These are phyloP conservation scores for Colletotrichum sp. DNA, from an alignment of 2,329 filamentous ascomycete species.

Conservation along the genomic window DNA sequence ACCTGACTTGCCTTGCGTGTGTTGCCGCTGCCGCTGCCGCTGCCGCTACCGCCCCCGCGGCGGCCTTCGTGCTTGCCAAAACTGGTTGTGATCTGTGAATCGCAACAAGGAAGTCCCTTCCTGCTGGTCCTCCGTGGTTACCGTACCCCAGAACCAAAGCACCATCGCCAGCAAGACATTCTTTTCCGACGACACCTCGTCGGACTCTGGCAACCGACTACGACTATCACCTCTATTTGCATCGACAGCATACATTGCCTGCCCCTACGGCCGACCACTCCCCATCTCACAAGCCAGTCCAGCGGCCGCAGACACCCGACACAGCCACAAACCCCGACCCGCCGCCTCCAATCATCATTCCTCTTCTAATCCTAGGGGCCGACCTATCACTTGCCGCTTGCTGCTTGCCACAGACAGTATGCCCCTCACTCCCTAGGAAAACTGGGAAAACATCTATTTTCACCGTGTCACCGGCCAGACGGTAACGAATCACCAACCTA, in stretches of 20 bases:
- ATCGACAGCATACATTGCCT: background rate
- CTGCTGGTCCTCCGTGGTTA: background rate
- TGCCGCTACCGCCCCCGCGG: background rate
- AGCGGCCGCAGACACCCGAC: background rate
- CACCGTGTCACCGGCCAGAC: constrained; percentile 26
- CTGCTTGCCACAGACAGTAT: background rate
- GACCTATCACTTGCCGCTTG: background rate
- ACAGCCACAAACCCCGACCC: background rate
- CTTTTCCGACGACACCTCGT: background rate
- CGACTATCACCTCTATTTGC: background rate
- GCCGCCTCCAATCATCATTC: background rate
- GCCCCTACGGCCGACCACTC: background rate
- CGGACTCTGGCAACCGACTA: background rate
- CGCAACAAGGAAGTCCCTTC: background rate
- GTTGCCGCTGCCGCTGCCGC: background rate
- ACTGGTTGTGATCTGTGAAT: background rate
- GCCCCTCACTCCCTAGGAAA: background rate
- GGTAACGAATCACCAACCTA: constrained; percentile 37
- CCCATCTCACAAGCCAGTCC: background rate
- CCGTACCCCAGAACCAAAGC: background rate
- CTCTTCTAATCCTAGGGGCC: background rate
- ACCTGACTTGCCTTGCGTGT: background rate
- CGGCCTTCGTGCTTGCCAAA: background rate
- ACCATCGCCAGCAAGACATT: background rate
- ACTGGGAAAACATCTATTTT: background rate